Evolutionary conservation across 192 early-diverging fungal genomes (phyloP).

Genomic region (Backusella circina): DNA sequence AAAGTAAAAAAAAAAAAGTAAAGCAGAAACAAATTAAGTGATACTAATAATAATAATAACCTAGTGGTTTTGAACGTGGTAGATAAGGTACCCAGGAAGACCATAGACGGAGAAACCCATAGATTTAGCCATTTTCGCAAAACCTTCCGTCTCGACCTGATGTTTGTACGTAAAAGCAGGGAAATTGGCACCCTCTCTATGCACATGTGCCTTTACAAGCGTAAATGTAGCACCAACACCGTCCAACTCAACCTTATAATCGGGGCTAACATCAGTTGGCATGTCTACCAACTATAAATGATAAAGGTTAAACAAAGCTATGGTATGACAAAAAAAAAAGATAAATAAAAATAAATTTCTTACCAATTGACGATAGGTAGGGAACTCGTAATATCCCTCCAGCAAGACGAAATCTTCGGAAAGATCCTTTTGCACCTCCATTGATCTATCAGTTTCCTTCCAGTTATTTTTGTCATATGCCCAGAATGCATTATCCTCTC

Average conservation of each 20-base stretch:
- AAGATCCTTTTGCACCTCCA: constrained; percentile 31
- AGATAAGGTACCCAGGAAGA: constrained; percentile 50
- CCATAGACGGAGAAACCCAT: constrained; percentile 55
- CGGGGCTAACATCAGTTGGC: constrained; percentile 19
- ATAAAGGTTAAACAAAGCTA: background rate
- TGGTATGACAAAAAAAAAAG: background rate
- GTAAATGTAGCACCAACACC: constrained; percentile 61
- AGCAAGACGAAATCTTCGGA: constrained; percentile 25
- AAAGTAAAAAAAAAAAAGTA: background rate
- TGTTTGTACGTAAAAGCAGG: constrained; percentile 58
- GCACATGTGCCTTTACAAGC: constrained; percentile 51
- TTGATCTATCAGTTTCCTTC: constrained; percentile 49
- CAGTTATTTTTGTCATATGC: constrained; percentile 59
- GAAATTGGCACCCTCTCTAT: constrained; percentile 57
- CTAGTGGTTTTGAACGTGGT: constrained; percentile 36
- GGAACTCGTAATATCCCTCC: constrained; percentile 33
- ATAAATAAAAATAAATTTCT: background rate
- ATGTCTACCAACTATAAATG: constrained; percentile 26
- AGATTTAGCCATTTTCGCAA: constrained; percentile 59
- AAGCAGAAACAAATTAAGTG: background rate
- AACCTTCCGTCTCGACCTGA: constrained; percentile 59
- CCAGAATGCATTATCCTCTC: constrained; percentile 27
- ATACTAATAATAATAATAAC: background rate
- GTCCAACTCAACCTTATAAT: constrained; percentile 47
- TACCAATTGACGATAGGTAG: constrained; percentile 24